These are phyloP conservation scores for Rheum nobile DNA, from an alignment of 148 eudicot species.

Conservation along the genomic window DNA sequence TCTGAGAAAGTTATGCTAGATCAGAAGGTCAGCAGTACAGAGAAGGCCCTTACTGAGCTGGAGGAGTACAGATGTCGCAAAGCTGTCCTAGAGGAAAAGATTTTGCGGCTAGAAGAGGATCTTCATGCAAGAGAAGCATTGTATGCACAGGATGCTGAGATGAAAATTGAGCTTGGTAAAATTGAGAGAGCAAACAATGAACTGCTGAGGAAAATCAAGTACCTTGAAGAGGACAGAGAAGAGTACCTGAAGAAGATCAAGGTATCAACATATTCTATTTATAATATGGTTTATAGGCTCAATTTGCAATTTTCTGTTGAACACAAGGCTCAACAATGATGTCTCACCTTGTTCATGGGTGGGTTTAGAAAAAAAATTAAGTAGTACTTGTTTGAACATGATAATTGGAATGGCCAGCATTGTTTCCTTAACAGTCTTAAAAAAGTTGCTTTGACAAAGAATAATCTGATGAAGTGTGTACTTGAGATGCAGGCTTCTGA, in stretches of 20 bases:
- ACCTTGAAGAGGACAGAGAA: slow-evolving; percentile 54
- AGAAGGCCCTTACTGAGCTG: slow-evolving; percentile 35
- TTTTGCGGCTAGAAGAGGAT: slow-evolving; percentile 46
- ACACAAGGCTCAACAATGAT: too few species aligned
- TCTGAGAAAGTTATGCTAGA: slow-evolving; percentile 35
- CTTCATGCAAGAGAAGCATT: slow-evolving; percentile 35
- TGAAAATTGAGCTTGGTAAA: slow-evolving; percentile 43
- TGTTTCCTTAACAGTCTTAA: background rate
- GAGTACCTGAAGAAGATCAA: slow-evolving; percentile 33
- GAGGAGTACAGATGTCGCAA: slow-evolving; percentile 45
- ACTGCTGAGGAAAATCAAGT: slow-evolving; percentile 38
- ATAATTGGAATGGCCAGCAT: too few species aligned
- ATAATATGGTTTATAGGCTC: background rate
- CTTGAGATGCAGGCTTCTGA: background rate
- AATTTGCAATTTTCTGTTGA: too few species aligned
- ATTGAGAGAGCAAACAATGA: slow-evolving; percentile 42
- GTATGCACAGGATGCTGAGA: slow-evolving; percentile 38
- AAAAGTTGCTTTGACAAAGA: background rate
- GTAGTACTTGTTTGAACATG: too few species aligned
- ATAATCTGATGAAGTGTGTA: background rate
- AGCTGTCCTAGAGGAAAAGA: slow-evolving; percentile 48
- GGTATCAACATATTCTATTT: background rate
- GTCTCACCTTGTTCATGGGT: too few species aligned
- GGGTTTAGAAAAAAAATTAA: too few species aligned
- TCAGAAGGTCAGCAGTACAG: slow-evolving; percentile 35